These are phyloP conservation scores for Thozetella sp. DNA, from an alignment of 495 filamentous ascomycete genomes.

Conservation along the genomic window DNA sequence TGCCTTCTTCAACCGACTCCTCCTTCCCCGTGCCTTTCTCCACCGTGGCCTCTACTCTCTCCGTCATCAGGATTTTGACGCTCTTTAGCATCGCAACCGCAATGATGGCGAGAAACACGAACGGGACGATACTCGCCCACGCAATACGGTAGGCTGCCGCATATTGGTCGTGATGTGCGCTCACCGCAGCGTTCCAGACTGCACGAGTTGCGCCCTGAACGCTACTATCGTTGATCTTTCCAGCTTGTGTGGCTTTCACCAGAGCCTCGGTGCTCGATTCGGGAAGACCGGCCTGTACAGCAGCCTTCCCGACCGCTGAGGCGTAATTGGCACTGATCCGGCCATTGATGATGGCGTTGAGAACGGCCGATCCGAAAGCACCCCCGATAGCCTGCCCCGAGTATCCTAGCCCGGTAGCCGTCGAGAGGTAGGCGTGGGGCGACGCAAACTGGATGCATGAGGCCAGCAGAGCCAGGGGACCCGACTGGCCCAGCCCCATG, in stretches of 20 bases:
- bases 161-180: slow-evolving; percentile 40
- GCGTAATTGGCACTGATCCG: slow-evolving; percentile 40
- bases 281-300: slow-evolving; percentile 41
- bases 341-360: slow-evolving; percentile 54
- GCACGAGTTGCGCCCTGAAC: slow-evolving; percentile 34
- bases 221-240: slow-evolving; percentile 19
- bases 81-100: slow-evolving; percentile 44
- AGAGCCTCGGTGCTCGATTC: slow-evolving; percentile 31
- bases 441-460: slow-evolving; percentile 55
- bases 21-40: slow-evolving; percentile 23
- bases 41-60: slow-evolving; percentile 48
- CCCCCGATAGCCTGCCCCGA: slow-evolving; percentile 55
- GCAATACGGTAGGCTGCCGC: slow-evolving; percentile 47
- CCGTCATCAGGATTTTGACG: slow-evolving; percentile 52
- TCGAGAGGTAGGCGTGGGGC: slow-evolving; percentile 54
- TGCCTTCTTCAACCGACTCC: background rate
- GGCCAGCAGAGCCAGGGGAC: slow-evolving; percentile 47
- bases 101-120: slow-evolving; percentile 49
- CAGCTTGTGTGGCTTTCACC: slow-evolving; percentile 30
- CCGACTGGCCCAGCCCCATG: slow-evolving; percentile 50
- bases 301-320: slow-evolving; percentile 31
- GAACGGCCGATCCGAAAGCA: slow-evolving; percentile 55
- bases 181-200: slow-evolving; percentile 34
- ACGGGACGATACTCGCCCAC: slow-evolving; percentile 56
- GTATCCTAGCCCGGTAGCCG: slow-evolving; percentile 55